Conservation (phyloP, 2,329 filamentous ascomycete species). For the Triangularia verruculosa region DNA sequence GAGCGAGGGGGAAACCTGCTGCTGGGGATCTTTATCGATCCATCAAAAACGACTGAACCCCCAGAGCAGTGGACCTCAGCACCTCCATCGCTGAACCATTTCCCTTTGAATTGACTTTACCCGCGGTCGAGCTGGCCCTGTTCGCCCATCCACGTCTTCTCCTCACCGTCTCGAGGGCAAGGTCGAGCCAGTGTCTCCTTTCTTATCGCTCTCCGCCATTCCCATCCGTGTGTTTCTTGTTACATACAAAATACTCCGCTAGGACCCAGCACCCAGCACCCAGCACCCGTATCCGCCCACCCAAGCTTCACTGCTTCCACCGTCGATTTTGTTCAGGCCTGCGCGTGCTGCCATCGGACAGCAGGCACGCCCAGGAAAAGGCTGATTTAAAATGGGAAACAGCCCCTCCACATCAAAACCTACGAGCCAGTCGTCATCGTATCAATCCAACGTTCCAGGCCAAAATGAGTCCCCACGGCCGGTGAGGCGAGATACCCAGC, state of each 20-base stretch:
- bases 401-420: conserved; percentile 35
- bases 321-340: neutral
- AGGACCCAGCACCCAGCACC: neutral
- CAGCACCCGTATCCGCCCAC: neutral
- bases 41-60: neutral
- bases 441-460: conserved; percentile 11
- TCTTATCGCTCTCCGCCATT: neutral
- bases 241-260: neutral
- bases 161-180: neutral
- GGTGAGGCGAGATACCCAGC: conserved; percentile 45
- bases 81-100: neutral
- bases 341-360: conserved; percentile 2
- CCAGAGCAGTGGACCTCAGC: neutral
- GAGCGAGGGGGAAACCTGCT: conserved; percentile 3
- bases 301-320: neutral
- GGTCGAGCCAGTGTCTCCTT: neutral
- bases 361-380: conserved; percentile 11
- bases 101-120: neutral
- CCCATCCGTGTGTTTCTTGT: neutral
- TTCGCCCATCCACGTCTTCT: neutral
- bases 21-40: neutral
- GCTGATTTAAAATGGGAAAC: conserved; percentile 35
- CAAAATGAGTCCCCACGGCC: conserved; percentile 27
- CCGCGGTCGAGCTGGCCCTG: neutral
- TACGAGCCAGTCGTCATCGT: conserved; percentile 25